Evolutionary conservation across 257 asterid genomes (phyloP), one percentile per base, ranked within the genome.

Genomic region (Ajuga chamaepitys): DNA sequence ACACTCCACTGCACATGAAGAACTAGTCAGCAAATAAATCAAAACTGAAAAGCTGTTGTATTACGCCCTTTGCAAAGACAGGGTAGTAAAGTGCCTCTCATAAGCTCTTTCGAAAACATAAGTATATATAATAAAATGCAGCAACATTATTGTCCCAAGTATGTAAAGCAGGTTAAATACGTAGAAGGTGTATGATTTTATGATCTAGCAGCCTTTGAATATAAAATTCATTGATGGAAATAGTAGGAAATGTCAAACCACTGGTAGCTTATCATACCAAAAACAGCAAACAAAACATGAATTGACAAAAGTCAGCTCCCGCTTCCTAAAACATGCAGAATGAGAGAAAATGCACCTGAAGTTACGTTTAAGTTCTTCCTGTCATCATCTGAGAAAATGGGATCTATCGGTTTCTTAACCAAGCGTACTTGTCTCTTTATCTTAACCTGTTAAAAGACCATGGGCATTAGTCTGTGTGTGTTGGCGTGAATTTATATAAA

Each of bases 321-420:
- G 35, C 41, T 41, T 5, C 1, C 12, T 10, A 17, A 11, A 44
- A 42, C 3, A 24, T 17, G 42, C 45, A 45, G 16, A 26, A 44
- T 35, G 22, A 26, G 41, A 45, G 59, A 25, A 74, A 72, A 35
- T n/a, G 64, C 40, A 89, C 95, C 82, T 81, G 80, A 57, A 51
- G 95, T 86, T 54, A 70, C 83, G 63, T 70, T 79, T 4, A 78
- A 72, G 52, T 72, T 79, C 64, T 58, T 63, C 38, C 62, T 65
- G 53, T 86, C 92, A 16, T 81, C 81, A 45, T 80, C 75, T 6
- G 95, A 74, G 80, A 90, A 73, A 40, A 88, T 82, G 62, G 90
- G 90, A 72, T 88, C 96, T 1, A 86, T 76, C 24, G 86, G 75
- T 73, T 86, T 86, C 85, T 78, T 82, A 30, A 68, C 84, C 65